Evolutionary conservation across 164 flowering plant genomes (phyloP), one percentile per base, ranked within the genome.

Genomic region (Paratinospora sagittata): DNA sequence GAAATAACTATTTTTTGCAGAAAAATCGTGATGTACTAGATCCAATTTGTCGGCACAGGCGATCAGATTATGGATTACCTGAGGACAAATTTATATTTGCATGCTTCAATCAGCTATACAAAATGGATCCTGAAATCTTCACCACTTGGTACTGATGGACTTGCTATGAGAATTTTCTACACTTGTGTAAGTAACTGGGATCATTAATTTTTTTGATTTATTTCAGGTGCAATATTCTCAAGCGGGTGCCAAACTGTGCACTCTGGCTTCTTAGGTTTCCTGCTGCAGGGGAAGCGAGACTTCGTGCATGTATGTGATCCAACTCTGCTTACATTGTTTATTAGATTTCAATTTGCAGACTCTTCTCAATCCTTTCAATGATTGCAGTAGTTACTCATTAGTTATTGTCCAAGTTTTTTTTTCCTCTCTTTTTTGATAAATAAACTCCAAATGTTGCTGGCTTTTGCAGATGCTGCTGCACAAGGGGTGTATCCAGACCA

Each of bases 181-280:
- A 41, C 65, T 45, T 23, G n/a, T 26, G 5, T 4, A 39, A 30
- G 27, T 27, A 10, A 36, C 3, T 24, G n/a, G 27, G 63, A 37
- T 74, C 52, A 11, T 52, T 37, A 36, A 27, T 58, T 8, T 58
- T 8, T 66, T 19, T 10, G 3, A 13, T 65, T 13, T 12, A 24
- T 77, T 70, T 36, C 76, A 96, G 99, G 99, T 93, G 99, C 86
- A 96, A 91, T 71, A 93, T 96, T 75, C 93, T 96, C 52, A 96
- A 87, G 75, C 95, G 99, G 33, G 96, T 93, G 2, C 97, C 98
- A 30, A 91, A 90, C 58, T 88, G 97, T 76, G 96, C 90, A 55
- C 85, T 96, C 41, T 96, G 99, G 99, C 99, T 96, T 70, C 91
- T 96, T 49, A 84, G 92, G 74, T 96, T 96, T 81, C 99, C 99